These are phyloP conservation scores for Athelia sp. DNA, from an alignment of 1,284 basidiomycete genomes.

Conservation along the genomic window DNA sequence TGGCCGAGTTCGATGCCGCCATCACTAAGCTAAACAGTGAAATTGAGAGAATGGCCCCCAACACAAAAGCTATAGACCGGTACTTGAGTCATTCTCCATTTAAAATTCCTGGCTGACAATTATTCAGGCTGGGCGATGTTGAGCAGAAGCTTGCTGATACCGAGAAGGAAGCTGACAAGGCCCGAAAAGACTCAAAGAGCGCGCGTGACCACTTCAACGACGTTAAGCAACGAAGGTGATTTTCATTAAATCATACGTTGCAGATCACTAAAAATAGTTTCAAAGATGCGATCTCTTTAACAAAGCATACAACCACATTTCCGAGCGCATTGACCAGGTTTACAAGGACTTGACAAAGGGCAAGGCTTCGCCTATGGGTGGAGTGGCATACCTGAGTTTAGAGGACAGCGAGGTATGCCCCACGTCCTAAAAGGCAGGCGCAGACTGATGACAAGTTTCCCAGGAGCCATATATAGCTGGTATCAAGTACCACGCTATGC, in stretches of 20 bases:
- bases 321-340: slow-evolving; percentile 88
- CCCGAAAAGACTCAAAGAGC: slow-evolving; percentile 78
- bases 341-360: slow-evolving; percentile 99
- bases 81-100: slow-evolving; percentile 27
- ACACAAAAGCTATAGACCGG: slow-evolving; percentile 93
- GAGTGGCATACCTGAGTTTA: slow-evolving; percentile 92
- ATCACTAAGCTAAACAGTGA: slow-evolving; percentile 74
- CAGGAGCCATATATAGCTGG: slow-evolving; percentile 95
- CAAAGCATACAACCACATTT: slow-evolving; percentile 95
- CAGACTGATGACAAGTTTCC: slow-evolving; percentile 5
- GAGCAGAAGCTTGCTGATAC: slow-evolving; percentile 73
- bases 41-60: slow-evolving; percentile 93
- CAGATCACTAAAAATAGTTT: background rate
- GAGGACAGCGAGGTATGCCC: slow-evolving; percentile 86
- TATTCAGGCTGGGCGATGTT: slow-evolving; percentile 81
- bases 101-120: slow-evolving; percentile 1
- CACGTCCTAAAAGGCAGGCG: background rate
- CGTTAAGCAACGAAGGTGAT: slow-evolving; percentile 77
- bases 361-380: slow-evolving; percentile 88
- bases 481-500: slow-evolving; percentile 99
- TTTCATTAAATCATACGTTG: slow-evolving; percentile 4
- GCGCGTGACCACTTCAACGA: slow-evolving; percentile 91
- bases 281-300: slow-evolving; percentile 84
- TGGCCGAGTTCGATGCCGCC: slow-evolving; percentile 74
- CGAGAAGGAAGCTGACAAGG: slow-evolving; percentile 73